phyloP scores from a whole-genome alignment of 495 filamentous ascomycete species.

The Penicillium psychrofluorescens region DNA sequence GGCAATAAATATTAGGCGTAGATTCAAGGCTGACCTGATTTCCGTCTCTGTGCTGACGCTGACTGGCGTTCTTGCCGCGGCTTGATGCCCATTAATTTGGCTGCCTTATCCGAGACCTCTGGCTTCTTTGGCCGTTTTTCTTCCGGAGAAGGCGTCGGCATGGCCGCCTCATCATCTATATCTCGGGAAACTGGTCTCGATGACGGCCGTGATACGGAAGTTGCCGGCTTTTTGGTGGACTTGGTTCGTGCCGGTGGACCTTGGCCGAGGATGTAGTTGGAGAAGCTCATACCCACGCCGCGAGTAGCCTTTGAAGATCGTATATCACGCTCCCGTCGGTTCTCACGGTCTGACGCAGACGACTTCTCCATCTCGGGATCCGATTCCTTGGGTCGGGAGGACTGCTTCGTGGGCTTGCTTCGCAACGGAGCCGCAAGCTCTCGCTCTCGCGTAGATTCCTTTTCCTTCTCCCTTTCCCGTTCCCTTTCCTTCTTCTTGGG shows the following conservation, averaged over 20 bases:
- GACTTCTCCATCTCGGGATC: constrained; percentile 48
- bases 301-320: constrained; percentile 33
- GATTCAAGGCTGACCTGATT: constrained; percentile 24
- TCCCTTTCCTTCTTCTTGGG: constrained; percentile 19
- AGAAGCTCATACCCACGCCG: constrained; percentile 41
- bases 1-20: background rate
- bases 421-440: constrained; percentile 27
- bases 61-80: constrained; percentile 28
- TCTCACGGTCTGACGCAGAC: constrained; percentile 48
- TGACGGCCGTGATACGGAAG: constrained; percentile 19
- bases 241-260: constrained; percentile 44
- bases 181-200: constrained; percentile 41
- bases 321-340: constrained; percentile 34
- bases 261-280: constrained; percentile 43
- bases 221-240: constrained; percentile 33
- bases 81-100: constrained; percentile 51
- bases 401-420: constrained; percentile 39
- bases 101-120: constrained; percentile 48
- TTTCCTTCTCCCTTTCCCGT: too few species aligned
- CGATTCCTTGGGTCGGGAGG: constrained; percentile 26
- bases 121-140: constrained; percentile 41
- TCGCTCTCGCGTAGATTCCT: constrained; percentile 10
- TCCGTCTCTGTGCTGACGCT: constrained; percentile 26
- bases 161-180: constrained; percentile 32
- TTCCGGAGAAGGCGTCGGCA: constrained; percentile 49